These are phyloP conservation scores for Talaromyces sp. DNA, from an alignment of 2,329 filamentous ascomycete genomes.

Conservation along the genomic window DNA sequence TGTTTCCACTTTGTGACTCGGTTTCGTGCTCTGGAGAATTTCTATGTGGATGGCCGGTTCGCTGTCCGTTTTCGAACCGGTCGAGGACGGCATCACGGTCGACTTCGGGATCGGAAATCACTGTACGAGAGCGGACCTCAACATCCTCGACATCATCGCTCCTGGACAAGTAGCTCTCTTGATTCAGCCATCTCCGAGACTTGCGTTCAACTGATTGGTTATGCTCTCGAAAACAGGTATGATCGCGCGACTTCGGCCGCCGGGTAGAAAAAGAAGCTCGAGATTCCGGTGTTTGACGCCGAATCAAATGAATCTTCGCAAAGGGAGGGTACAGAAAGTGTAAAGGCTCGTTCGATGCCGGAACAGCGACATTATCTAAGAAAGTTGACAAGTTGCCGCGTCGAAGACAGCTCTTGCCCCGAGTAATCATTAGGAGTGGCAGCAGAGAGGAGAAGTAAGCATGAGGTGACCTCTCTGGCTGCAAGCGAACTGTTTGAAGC, in stretches of 20 bases:
- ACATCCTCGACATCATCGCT: neutral
- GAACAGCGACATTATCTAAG: constrained; percentile 35
- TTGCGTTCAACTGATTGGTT: neutral
- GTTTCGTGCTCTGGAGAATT: neutral
- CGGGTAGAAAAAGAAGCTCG: constrained; percentile 18
- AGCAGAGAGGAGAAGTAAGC: constrained; percentile 6
- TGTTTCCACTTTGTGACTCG: neutral
- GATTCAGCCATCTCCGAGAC: constrained; percentile 3
- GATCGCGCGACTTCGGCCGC: neutral
- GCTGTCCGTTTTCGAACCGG: neutral
- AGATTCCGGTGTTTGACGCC: neutral
- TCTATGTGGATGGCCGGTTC: too few relatives aligned
- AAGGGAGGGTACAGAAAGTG: constrained; percentile 47
- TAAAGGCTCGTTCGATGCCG: constrained; percentile 41
- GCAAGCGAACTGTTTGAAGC: neutral
- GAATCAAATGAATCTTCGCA: constrained; percentile 29
- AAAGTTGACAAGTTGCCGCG: constrained; percentile 36
- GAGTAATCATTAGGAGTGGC: constrained; percentile 40
- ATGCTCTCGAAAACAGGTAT: neutral
- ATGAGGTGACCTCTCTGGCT: constrained; percentile 9
- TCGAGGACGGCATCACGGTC: neutral
- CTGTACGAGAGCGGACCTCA: neutral
- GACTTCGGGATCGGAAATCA: neutral
- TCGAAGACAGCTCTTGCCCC: constrained; percentile 40
- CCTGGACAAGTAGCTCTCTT: neutral